Conservation (phyloP, 192 early-diverging fungal species). For the Linnemannia schmuckeri region DNA sequence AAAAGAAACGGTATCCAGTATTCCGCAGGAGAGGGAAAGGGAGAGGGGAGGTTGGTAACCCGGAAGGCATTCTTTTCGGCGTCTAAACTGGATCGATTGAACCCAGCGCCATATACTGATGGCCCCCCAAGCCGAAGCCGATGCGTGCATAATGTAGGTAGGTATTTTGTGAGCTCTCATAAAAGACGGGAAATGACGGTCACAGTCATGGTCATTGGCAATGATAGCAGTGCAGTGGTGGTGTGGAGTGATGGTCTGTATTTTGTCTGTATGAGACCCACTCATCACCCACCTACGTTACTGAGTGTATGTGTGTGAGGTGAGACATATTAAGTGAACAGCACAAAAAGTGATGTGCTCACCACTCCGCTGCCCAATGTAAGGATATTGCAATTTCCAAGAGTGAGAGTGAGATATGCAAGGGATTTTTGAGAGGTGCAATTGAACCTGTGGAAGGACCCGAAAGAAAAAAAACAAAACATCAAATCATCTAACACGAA, state of each 20-base stretch:
- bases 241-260: too few relatives aligned
- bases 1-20: not conserved
- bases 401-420: not conserved
- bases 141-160: too few relatives aligned
- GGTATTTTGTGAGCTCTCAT: too few relatives aligned
- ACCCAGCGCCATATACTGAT: not conserved
- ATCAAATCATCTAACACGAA: not conserved
- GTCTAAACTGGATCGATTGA: not conserved
- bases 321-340: not conserved
- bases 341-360: not conserved
- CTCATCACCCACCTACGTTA: too few relatives aligned
- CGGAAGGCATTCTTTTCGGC: not conserved
- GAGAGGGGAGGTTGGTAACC: not conserved
- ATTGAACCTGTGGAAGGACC: conserved; percentile 5
- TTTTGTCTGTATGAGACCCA: too few relatives aligned
- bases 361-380: not conserved
- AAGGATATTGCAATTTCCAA: not conserved
- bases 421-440: not conserved
- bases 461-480: not conserved
- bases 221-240: too few relatives aligned
- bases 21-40: not conserved
- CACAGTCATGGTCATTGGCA: too few relatives aligned
- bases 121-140: too few relatives aligned
- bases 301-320: not conserved
- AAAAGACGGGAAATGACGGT: too few relatives aligned